Evolutionary conservation across 2,329 filamentous ascomycete genomes (phyloP).

Genomic region (Epichloe hybrida): DNA sequence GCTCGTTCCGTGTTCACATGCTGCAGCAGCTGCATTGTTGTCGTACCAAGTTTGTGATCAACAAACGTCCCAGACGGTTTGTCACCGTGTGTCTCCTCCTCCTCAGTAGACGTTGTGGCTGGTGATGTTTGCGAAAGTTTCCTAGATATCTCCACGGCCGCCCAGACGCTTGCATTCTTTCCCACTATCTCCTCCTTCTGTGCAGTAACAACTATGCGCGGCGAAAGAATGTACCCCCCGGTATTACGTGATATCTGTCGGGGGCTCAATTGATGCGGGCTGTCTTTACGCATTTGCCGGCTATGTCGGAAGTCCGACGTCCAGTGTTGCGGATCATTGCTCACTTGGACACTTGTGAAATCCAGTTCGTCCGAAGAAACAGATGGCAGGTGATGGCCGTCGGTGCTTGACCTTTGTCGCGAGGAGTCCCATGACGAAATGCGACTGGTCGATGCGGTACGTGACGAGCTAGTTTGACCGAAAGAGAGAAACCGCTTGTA

Average conservation of each 20-base stretch:
- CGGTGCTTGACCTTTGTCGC: background rate
- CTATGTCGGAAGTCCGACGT: background rate
- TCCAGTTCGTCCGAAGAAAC: constrained; percentile 1
- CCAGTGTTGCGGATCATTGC: background rate
- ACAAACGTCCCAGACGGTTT: constrained; percentile 6
- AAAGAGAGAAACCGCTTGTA: constrained; percentile 3
- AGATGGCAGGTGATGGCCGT: constrained; percentile 1
- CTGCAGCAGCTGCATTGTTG: background rate
- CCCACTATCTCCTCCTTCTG: constrained; percentile 24
- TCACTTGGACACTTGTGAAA: background rate
- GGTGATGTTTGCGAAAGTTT: constrained; percentile 18
- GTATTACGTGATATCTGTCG: constrained; percentile 4
- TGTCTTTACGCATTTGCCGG: background rate
- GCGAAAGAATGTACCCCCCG: constrained; percentile 22
- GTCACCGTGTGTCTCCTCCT: background rate
- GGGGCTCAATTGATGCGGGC: constrained; percentile 1
- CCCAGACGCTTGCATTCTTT: constrained; percentile 28
- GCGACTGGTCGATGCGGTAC: constrained; percentile 2
- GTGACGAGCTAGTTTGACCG: constrained; percentile 1
- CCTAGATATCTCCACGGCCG: constrained; percentile 33
- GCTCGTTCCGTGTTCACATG: too few species aligned
- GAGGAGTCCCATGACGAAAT: constrained; percentile 1
- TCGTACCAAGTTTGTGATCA: constrained; percentile 11
- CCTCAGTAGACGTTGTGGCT: background rate
- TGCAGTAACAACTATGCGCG: constrained; percentile 29